A percentile compares a stretch with the other conserved stretches of the same genome.
These are phyloP conservation scores for Backusella sp. DNA, from an alignment of 192 early-diverging fungal genomes.

Conservation along the genomic window DNA sequence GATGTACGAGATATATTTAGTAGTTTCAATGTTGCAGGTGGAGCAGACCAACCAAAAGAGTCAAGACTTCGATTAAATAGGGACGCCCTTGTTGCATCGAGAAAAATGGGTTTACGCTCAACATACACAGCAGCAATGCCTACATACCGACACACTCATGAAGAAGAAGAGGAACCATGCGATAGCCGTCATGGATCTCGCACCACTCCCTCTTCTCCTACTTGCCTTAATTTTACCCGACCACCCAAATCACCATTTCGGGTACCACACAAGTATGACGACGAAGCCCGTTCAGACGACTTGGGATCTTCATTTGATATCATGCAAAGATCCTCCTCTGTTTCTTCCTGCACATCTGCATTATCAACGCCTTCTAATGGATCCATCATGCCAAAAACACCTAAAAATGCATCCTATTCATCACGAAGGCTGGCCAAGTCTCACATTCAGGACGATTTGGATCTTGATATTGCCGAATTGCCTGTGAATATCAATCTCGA, in stretches of 20 bases:
- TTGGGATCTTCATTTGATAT: conserved; percentile 13
- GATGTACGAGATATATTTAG: conserved; percentile 38
- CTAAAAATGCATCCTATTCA: conserved; percentile 9
- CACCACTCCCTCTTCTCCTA: conserved; percentile 11
- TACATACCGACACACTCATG: not conserved
- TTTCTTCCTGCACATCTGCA: conserved; percentile 12
- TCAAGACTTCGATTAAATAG: conserved; percentile 8
- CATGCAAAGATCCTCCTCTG: conserved; percentile 16
- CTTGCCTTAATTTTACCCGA: conserved; percentile 1
- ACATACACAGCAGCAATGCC: not conserved
- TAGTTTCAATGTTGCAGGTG: not conserved
- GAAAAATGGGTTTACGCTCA: conserved; percentile 8
- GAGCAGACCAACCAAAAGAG: not conserved
- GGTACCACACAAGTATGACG: conserved; percentile 1
- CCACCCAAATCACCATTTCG: conserved; percentile 32
- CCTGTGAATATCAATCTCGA: not conserved
- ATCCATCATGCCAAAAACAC: conserved; percentile 15
- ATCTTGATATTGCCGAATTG: not conserved
- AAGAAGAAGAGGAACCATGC: conserved; percentile 5
- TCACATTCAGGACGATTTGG: not conserved
- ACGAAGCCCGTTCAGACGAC: conserved; percentile 1
- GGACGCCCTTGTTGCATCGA: conserved; percentile 6
- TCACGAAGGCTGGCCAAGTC: not conserved
- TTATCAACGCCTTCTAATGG: conserved; percentile 12
- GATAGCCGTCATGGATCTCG: not conserved